phyloP scores from a whole-genome alignment of 2,329 filamentous ascomycete species.

The Aspergillus fumigatiaffinis region DNA sequence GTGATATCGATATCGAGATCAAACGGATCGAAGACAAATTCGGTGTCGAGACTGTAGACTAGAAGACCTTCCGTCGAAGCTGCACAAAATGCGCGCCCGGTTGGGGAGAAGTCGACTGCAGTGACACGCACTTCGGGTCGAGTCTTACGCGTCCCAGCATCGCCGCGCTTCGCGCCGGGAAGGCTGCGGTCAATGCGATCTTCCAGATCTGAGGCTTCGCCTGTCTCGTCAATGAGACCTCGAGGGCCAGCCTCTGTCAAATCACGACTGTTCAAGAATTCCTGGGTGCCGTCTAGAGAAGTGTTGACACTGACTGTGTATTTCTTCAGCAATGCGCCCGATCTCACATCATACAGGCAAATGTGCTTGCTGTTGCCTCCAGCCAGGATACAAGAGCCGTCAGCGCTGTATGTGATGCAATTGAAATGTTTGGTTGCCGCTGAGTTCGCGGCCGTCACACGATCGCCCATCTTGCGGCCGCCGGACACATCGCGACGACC shows the following conservation, averaged over 20 bases:
- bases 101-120: constrained; percentile 80
- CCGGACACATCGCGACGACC: constrained; percentile 89
- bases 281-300: constrained; percentile 92
- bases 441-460: constrained; percentile 84
- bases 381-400: constrained; percentile 85
- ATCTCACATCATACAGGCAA: constrained; percentile 91
- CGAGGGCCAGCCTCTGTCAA: constrained; percentile 86
- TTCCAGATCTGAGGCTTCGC: constrained; percentile 84
- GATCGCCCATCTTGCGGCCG: constrained; percentile 81
- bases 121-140: constrained; percentile 80
- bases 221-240: constrained; percentile 80
- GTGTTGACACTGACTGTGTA: constrained; percentile 94
- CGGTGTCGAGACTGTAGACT: constrained; percentile 84
- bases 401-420: constrained; percentile 84
- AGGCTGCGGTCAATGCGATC: constrained; percentile 74
- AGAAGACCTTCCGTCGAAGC: constrained; percentile 91
- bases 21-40: constrained; percentile 87
- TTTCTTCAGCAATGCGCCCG: constrained; percentile 87
- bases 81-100: constrained; percentile 86
- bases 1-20: constrained; percentile 94
- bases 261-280: constrained; percentile 89
- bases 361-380: constrained; percentile 98
- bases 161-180: constrained; percentile 82
- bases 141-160: constrained; percentile 73
- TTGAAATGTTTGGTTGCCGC: constrained; percentile 87